phyloP scores from a whole-genome alignment of 352 stramenopile species.

The Phytophthora pseudosyringae region DNA sequence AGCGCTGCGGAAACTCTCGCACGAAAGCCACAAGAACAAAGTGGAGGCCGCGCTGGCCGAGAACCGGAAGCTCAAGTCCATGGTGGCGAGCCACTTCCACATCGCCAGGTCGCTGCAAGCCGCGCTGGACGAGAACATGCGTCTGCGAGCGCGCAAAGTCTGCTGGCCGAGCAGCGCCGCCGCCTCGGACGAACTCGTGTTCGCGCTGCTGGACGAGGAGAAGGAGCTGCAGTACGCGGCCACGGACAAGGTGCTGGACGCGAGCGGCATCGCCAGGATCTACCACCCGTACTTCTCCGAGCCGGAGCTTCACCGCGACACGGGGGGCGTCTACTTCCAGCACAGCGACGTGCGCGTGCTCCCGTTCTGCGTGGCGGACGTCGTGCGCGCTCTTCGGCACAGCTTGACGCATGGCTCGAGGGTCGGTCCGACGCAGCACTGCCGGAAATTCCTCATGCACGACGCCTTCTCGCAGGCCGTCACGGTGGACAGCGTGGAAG shows the following conservation, averaged over 20 bases:
- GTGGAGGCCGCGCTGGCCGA: conserved; percentile 22
- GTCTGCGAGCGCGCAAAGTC: conserved; percentile 25
- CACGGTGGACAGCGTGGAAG: conserved; percentile 33
- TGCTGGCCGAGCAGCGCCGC: conserved; percentile 26
- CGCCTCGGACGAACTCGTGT: conserved; percentile 36
- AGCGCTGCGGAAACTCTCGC: conserved; percentile 6
- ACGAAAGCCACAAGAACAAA: conserved; percentile 14
- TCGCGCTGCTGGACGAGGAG: conserved; percentile 37
- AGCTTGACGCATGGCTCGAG: conserved; percentile 27
- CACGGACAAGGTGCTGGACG: conserved; percentile 29
- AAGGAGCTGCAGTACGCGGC: conserved; percentile 35
- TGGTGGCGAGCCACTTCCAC: conserved; percentile 23
- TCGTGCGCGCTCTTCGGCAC: conserved; percentile 13
- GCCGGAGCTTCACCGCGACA: conserved; percentile 12
- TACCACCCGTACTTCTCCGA: conserved; percentile 30
- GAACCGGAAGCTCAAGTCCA: conserved; percentile 29
- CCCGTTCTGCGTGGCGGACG: conserved; percentile 24
- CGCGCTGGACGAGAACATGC: conserved; percentile 31
- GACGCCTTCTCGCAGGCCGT: conserved; percentile 24
- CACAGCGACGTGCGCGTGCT: conserved; percentile 36
- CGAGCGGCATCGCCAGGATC: conserved; percentile 28
- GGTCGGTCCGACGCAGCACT: conserved; percentile 27
- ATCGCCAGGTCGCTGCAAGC: conserved; percentile 24
- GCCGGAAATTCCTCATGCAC: conserved; percentile 24
- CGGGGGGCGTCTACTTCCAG: conserved; percentile 17